Percentiles rank a stretch among this genome's conserved stretches.
Evolutionary conservation across 2,329 filamentous ascomycete species (phyloP).

Genomic region (Botrytis porri): DNA sequence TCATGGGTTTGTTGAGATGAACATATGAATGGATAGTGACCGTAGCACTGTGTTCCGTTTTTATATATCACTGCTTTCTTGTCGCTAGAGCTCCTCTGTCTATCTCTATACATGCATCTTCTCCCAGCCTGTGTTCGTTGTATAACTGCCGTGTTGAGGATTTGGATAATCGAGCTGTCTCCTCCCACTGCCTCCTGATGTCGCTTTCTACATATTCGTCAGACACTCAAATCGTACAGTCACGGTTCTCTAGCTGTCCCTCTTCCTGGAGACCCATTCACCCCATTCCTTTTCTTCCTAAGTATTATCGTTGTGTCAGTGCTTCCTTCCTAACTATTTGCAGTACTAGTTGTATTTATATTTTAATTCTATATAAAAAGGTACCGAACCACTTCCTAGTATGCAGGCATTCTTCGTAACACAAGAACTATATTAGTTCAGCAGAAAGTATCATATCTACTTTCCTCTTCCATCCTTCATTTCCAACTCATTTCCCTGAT

Average conservation of each 20-base stretch:
- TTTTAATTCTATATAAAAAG: background rate
- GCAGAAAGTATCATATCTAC: slow-evolving; percentile 2
- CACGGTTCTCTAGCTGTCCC: slow-evolving; percentile 13
- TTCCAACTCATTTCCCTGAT: slow-evolving; percentile 10
- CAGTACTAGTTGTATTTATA: background rate
- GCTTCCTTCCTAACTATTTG: slow-evolving; percentile 4
- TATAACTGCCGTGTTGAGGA: background rate
- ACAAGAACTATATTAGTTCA: background rate
- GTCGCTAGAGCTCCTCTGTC: background rate
- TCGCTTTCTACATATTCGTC: background rate
- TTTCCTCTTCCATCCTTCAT: slow-evolving; percentile 3
- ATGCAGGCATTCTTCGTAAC: background rate
- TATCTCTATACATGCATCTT: background rate
- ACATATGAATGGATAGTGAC: background rate
- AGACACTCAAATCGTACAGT: background rate
- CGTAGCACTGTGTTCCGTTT: background rate
- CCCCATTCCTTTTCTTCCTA: background rate
- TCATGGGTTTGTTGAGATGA: background rate
- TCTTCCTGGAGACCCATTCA: background rate
- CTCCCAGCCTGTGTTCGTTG: background rate
- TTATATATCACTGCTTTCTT: background rate
- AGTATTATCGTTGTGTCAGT: slow-evolving; percentile 10
- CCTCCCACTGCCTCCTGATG: background rate
- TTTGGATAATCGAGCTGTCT: background rate
- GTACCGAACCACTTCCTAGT: background rate